Evolutionary conservation across 2,329 filamentous ascomycete species (phyloP), one percentile per base, ranked within the genome.

Genomic region (Aspergillus alliaceus): DNA sequence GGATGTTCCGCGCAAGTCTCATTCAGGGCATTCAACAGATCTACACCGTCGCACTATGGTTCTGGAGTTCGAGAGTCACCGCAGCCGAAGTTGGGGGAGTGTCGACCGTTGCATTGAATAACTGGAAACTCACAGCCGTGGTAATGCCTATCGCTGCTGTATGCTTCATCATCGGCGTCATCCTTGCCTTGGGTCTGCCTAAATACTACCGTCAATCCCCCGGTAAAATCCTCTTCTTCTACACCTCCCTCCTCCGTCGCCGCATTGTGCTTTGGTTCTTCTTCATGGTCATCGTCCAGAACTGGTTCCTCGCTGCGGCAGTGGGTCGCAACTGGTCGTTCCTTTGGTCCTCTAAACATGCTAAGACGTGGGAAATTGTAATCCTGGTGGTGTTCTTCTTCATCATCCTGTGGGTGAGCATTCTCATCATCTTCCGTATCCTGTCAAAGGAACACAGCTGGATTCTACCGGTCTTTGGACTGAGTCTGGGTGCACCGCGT

Each of bases 231-330:
- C 86, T 86, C 0, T 84, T 83, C n/a, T 88, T 89, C 76, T 89
- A 88, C 73, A 79, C 76, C 52, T 83, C 84, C 2, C 77, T 88
- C 6, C 77, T 82, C 60, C 79, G 85, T 48, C 82, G 86, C 57
- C 87, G 87, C 72, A 84, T 88, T 58, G 81, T 88, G 40, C 76
- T 86, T 12, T 89, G 86, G 86, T 88, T 87, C 75, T 84, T 88
- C 71, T 72, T 86, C 56, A 81, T 83, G 4, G 83, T 88, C 39
- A 75, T 87, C 56, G 72, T 88, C 27, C 86, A 88, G 66, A 89
- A 89, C 71, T 87, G 86, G 78, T 89, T 85, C 75, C 79, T 89
- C 24, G 84, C 83, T 22, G 81, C 86, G 0, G 85, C 83, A 0
- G 88, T 87, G 64, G 86, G 86, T 40, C 82, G 86, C 51, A 88